Conservation (phyloP, 768 basidiomycete genomes). For the Postia placenta region DNA sequence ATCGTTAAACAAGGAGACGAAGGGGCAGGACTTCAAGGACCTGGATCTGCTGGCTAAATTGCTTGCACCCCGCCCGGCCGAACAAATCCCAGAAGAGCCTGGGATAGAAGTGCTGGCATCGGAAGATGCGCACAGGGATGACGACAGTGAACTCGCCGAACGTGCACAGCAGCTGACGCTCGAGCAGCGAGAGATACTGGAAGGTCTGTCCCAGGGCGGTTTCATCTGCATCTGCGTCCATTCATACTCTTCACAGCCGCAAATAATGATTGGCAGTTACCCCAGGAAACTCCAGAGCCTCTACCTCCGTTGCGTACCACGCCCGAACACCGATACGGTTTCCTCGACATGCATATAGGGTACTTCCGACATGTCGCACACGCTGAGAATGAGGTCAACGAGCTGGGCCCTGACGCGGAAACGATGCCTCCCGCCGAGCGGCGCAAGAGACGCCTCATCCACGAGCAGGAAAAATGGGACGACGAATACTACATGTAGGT, state of each 20-base stretch:
- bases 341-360: conserved; percentile 67
- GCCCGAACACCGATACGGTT: conserved; percentile 58
- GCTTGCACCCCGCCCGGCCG: conserved; percentile 55
- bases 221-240: background rate
- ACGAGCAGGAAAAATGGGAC: conserved; percentile 77
- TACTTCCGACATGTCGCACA: conserved; percentile 71
- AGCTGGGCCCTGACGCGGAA: conserved; percentile 67
- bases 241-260: conserved; percentile 43
- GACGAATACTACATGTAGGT: conserved; percentile 79
- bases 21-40: conserved; percentile 66
- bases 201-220: conserved; percentile 49
- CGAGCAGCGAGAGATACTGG: conserved; percentile 44
- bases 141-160: conserved; percentile 35
- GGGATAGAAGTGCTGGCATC: conserved; percentile 53
- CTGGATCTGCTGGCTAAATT: conserved; percentile 75
- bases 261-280: conserved; percentile 73
- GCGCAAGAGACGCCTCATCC: conserved; percentile 42
- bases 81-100: conserved; percentile 24
- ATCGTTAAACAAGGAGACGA: conserved; percentile 61
- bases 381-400: conserved; percentile 78
- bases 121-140: conserved; percentile 11
- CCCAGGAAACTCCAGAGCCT: conserved; percentile 50
- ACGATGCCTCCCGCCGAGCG: conserved; percentile 44
- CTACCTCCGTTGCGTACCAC: conserved; percentile 34
- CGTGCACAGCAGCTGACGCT: conserved; percentile 42